Base-by-base conservation (phyloP, 768 basidiomycete species). In the Pleurotus salmoneostramineus region DNA sequence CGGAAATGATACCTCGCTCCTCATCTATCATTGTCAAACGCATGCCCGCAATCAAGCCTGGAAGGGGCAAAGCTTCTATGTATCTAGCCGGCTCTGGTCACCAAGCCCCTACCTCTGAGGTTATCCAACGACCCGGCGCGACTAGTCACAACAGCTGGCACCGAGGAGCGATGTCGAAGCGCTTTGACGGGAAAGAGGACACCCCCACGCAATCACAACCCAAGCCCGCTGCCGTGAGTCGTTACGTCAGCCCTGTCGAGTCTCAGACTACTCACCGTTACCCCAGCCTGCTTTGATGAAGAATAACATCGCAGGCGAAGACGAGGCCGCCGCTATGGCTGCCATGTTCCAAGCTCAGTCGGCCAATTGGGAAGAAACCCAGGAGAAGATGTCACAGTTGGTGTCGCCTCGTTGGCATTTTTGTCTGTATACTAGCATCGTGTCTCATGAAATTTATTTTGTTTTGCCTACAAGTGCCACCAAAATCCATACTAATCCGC, bases 321-420 rank as follows among this genome's bases (percentile, higher is more conserved):
- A 97, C 61, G 97, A 98, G 70, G 91, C 89, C 33, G 91, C 89
- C n/a, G 89, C 93, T 36, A 91, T 99, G 81, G 90, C 89, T n/a
- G 95, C 95, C 64, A 97, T 99, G 92, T 95, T 98, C 72, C 89
- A 92, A 72, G 91, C 91, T 60, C 91, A 94, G 74, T 87, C 87
- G 42, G 87, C 91, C 62, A 92, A 95, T 73, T 99, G 96, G 97
- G 91, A 97, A 78, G 91, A 95, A 83, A 89, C 95, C 68, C 94
- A 98, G 77, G 95, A 98, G 82, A 94, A 96, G 83, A 98, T 99
- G 95, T 90, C 95, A 70, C 88, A 93, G 97, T 99, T 80, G 80
- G 95, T 95, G 78, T 84, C 75, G 77, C 81, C 69, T 71, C 44
- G 10, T 65, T 66, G 70, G 76, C 77, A 76, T 72, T 80, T 75